Conservation (phyloP, 257 asterid species). For the Solanum chaucha region DNA sequence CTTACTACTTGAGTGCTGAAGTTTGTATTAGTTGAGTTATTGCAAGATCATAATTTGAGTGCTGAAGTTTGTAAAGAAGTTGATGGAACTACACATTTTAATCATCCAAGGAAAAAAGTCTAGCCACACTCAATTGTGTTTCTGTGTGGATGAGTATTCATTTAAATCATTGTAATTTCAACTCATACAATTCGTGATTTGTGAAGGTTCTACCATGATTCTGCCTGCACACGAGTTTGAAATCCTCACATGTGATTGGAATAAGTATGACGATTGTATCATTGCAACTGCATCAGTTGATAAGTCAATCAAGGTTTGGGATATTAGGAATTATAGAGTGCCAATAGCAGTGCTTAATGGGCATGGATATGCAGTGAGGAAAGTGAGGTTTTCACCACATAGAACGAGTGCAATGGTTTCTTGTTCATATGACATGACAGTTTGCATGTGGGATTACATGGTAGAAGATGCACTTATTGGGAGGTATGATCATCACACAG, state of each 20-base stretch:
- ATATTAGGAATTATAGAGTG: conserved; percentile 74
- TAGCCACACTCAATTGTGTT: not conserved
- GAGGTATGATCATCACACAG: conserved; percentile 88
- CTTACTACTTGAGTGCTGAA: not conserved
- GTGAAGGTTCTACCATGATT: conserved; percentile 90
- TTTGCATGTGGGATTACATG: conserved; percentile 96
- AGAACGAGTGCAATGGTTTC: conserved; percentile 61
- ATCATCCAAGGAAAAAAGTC: not conserved
- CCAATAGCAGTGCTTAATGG: conserved; percentile 88
- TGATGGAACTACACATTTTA: not conserved
- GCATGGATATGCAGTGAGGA: conserved; percentile 90
- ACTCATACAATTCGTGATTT: not conserved
- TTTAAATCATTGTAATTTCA: not conserved
- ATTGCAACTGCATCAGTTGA: conserved; percentile 94
- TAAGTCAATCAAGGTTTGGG: conserved; percentile 92
- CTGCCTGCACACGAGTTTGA: conserved; percentile 92
- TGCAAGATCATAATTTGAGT: not conserved
- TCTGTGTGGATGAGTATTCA: not conserved
- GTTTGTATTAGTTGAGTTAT: not conserved
- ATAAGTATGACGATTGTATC: conserved; percentile 84
- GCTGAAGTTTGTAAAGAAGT: not conserved
- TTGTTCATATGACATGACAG: conserved; percentile 90
- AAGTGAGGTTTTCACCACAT: conserved; percentile 92
- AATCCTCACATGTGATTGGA: conserved; percentile 95
- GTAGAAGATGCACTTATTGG: conserved; percentile 83